These are phyloP conservation scores for Austroboletus eburneus DNA, from an alignment of 768 basidiomycete genomes.

Conservation along the genomic window DNA sequence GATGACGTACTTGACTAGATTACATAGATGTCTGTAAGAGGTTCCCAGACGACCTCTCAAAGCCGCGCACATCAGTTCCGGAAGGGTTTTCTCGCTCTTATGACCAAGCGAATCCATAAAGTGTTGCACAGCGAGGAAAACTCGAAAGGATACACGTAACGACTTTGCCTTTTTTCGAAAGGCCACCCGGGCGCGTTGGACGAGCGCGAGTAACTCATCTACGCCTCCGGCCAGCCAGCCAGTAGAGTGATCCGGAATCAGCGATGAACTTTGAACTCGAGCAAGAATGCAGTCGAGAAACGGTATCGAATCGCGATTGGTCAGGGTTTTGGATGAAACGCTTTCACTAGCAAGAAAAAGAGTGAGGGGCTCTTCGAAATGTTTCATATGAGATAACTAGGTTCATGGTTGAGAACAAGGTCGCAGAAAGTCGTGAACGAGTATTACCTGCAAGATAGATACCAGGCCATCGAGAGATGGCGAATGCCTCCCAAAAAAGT, in stretches of 20 bases:
- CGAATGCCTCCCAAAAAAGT: slow-evolving; percentile 54
- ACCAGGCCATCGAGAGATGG: slow-evolving; percentile 53
- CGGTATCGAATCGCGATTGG: slow-evolving; percentile 18
- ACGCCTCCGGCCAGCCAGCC: slow-evolving; percentile 28
- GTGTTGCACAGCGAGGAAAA: slow-evolving; percentile 41
- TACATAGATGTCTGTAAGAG: slow-evolving; percentile 43
- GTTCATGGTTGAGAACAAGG: background rate
- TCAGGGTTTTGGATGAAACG: slow-evolving; percentile 9
- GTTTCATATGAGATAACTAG: slow-evolving; percentile 64
- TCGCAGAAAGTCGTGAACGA: background rate
- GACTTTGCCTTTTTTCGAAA: slow-evolving; percentile 32
- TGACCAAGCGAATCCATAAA: slow-evolving; percentile 44
- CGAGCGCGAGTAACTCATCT: slow-evolving; percentile 27
- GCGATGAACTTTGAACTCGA: slow-evolving; percentile 29
- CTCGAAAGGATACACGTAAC: slow-evolving; percentile 45
- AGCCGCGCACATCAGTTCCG: slow-evolving; percentile 42
- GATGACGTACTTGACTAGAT: slow-evolving; percentile 43
- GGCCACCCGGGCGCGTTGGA: slow-evolving; percentile 37
- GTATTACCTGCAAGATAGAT: slow-evolving; percentile 57
- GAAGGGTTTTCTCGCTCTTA: slow-evolving; percentile 32
- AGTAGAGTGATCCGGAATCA: slow-evolving; percentile 12
- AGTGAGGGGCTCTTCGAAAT: slow-evolving; percentile 62
- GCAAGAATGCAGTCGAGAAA: slow-evolving; percentile 38
- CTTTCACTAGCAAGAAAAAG: slow-evolving; percentile 19
- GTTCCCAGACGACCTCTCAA: slow-evolving; percentile 42